Percentiles rank a stretch among this genome's conserved stretches.
phyloP scores from a whole-genome alignment of 164 flowering plant genomes.

The Piper betle region DNA sequence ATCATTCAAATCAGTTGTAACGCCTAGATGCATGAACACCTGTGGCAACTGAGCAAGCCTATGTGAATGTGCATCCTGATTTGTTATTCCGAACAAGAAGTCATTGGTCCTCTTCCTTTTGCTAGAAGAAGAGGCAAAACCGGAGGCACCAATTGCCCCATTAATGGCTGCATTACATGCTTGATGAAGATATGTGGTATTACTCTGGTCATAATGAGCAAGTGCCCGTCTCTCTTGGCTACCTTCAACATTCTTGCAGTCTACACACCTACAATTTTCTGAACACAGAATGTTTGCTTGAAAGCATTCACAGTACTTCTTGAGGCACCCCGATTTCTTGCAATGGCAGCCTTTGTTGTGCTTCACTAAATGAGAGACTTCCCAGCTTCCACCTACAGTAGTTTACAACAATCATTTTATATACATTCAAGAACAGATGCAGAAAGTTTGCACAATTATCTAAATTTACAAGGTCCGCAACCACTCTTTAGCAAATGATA shows the following conservation, averaged over 20 bases:
- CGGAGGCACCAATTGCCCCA: constrained; percentile 92
- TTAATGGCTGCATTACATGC: constrained; percentile 97
- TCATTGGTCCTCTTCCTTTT: constrained; percentile 75
- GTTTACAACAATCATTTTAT: background rate
- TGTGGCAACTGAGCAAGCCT: constrained; percentile 49
- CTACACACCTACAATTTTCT: constrained; percentile 90
- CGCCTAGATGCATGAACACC: constrained; percentile 22
- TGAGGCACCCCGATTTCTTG: constrained; percentile 95
- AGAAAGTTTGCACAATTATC: background rate
- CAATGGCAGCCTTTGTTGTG: constrained; percentile 99
- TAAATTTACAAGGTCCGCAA: background rate
- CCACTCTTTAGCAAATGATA: background rate
- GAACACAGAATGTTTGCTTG: constrained; percentile 96
- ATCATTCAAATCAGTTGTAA: background rate
- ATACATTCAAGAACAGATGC: background rate
- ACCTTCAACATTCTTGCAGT: constrained; percentile 94
- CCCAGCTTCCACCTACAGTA: constrained; percentile 64
- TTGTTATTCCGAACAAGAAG: constrained; percentile 29
- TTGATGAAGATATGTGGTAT: constrained; percentile 68
- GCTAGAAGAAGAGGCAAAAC: constrained; percentile 69
- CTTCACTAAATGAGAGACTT: constrained; percentile 46
- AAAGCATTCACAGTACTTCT: constrained; percentile 96
- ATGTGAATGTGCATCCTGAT: constrained; percentile 40
- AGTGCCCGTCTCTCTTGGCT: constrained; percentile 96
- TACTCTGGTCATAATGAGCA: constrained; percentile 63